Conservation (phyloP, 495 filamentous ascomycete species). For the Aspergillus kassunensis region DNA sequence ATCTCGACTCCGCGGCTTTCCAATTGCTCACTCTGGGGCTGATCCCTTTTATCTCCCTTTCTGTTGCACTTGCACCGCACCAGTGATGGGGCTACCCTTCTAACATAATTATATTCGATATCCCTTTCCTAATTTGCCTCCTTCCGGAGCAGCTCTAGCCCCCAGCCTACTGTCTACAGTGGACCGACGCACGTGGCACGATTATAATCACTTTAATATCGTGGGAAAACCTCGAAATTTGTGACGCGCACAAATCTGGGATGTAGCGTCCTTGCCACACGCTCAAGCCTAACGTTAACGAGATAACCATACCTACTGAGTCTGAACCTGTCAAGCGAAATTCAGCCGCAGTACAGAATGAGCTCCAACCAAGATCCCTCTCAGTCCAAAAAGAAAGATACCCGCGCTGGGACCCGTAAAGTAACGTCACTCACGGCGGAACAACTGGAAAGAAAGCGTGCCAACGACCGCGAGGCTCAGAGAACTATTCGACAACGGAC, state of each 20-base stretch:
- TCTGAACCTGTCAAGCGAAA: slow-evolving; percentile 1
- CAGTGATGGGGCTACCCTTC: slow-evolving; percentile 5
- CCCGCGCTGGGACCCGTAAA: slow-evolving; percentile 56
- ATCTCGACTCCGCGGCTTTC: slow-evolving; percentile 9
- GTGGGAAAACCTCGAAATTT: slow-evolving; percentile 1
- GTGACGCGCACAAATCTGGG: slow-evolving; percentile 14
- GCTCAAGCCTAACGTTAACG: slow-evolving; percentile 1
- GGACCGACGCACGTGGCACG: slow-evolving; percentile 24
- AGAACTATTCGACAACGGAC: slow-evolving; percentile 58
- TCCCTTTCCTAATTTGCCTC: not conserved
- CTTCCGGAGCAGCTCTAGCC: slow-evolving; percentile 9
- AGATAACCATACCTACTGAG: slow-evolving; percentile 9
- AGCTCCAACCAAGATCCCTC: slow-evolving; percentile 15
- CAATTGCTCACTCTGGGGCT: slow-evolving; percentile 1
- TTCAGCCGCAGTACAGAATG: slow-evolving; percentile 14
- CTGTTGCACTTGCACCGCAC: slow-evolving; percentile 7
- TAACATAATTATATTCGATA: slow-evolving; percentile 9
- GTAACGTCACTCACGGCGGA: slow-evolving; percentile 55
- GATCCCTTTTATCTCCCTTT: slow-evolving; percentile 7
- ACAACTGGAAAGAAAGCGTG: slow-evolving; percentile 59
- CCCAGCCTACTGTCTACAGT: slow-evolving; percentile 8
- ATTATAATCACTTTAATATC: slow-evolving; percentile 18
- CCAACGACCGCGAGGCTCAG: slow-evolving; percentile 62
- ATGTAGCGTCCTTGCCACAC: slow-evolving; percentile 13
- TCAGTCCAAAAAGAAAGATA: slow-evolving; percentile 36